These are phyloP conservation scores for Cymodocea nodosa DNA, from an alignment of 116 monocot genomes.

Conservation along the genomic window DNA sequence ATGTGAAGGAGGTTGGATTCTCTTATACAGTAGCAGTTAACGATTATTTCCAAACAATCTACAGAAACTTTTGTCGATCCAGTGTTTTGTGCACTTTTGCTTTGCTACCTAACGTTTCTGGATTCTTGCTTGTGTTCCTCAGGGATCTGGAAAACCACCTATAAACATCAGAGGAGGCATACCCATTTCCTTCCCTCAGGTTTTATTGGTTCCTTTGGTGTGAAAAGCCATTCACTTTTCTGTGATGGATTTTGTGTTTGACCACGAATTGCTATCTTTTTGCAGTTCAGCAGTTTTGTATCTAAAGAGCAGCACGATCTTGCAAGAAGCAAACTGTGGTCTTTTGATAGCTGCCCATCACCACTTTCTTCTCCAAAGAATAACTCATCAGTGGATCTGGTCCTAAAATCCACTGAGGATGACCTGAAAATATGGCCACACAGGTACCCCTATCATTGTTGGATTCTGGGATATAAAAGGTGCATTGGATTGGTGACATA, in stretches of 20 bases:
- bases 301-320: constrained; percentile 46
- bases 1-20: too few species aligned
- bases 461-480: background rate
- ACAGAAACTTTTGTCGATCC: background rate
- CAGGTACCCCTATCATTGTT: constrained; percentile 16
- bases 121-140: background rate
- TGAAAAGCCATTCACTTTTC: too few species aligned
- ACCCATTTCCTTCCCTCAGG: constrained; percentile 45
- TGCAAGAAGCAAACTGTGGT: constrained; percentile 59
- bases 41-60: too few species aligned
- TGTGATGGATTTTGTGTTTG: background rate
- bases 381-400: constrained; percentile 39
- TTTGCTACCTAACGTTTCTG: background rate
- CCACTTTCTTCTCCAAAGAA: constrained; percentile 20
- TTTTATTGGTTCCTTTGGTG: background rate
- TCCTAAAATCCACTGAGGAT: constrained; percentile 47
- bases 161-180: constrained; percentile 2
- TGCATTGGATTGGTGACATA: background rate
- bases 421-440: constrained; percentile 54
- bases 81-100: background rate
- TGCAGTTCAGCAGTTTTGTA: constrained; percentile 44
- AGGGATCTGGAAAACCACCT: background rate
- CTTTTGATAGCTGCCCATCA: constrained; percentile 29
- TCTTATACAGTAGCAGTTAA: too few species aligned
- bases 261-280: background rate